Base-by-base conservation (phyloP, 2,329 filamentous ascomycete genomes). In the Thielaviopsis populi region DNA sequence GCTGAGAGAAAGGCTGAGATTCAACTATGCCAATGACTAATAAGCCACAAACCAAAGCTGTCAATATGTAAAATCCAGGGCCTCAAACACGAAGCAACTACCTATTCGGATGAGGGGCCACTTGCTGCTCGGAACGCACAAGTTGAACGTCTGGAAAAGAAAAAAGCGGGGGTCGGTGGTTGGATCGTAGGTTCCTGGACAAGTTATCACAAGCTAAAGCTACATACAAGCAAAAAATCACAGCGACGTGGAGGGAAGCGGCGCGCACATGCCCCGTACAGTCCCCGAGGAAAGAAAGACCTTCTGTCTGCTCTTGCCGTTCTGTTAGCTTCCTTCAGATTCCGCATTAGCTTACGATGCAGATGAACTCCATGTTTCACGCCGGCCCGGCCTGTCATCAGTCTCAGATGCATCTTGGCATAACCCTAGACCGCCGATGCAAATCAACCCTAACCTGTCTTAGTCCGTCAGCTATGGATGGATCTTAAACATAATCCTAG, bases 101-200 rank as follows among this genome's bases (percentile, higher is more conserved):
- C 53, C n/a, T 56, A 22, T 56, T 56, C 30, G 3, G 27, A 56
- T 56, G n/a, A 13, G 8, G 30, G 24, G 24, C 30, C 30, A 7
- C 30, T 33, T 7, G 7, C 46, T 22, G 13, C 46, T 50, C 22
- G 46, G 46, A 50, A 50, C n/a, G n/a, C n/a, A n/a, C 46, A 50
- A 50, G 46, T 50, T 50, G 46, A 50, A 24, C 24, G 46, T 15
- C 10, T 56, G 53, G 30, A 19, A 46, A 19, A 43, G 11, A 15
- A 15, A 54, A 54, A 56, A 56, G 53, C 30, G 53, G 53, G 53
- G 53, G 53, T 17, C 27, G 27, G 53, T 56, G 53, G 53, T 56
- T 56, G 53, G 17, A 56, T 56, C 27, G 30, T 37, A 56, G 53
- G 30, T 37, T 56, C 53, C 27, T 56, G 19, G 27, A 56, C 10